Evolutionary conservation across 2,329 filamentous ascomycete genomes (phyloP).

Genomic region (Fulvia fulva): DNA sequence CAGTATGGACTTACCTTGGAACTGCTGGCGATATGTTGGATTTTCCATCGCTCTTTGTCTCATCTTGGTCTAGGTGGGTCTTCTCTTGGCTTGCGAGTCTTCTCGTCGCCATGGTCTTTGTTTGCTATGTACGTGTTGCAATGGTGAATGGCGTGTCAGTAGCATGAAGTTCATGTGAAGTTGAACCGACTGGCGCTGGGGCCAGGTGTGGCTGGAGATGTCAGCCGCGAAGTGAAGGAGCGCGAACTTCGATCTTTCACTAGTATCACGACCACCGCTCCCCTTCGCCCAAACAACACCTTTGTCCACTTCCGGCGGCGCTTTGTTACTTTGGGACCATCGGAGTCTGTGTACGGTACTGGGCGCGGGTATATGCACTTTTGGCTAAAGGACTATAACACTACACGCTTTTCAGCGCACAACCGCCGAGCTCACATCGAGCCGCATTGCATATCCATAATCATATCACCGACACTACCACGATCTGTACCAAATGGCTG

Average conservation of each 20-base stretch:
- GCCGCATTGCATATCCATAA: not conserved
- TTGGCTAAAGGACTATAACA: not conserved
- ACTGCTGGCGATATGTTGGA: slow-evolving; percentile 80
- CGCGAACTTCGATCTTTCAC: not conserved
- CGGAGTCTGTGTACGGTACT: not conserved
- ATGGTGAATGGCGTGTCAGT: slow-evolving; percentile 1
- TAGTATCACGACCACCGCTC: not conserved
- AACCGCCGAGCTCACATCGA: not conserved
- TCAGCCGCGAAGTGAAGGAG: not conserved
- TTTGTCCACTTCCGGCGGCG: not conserved
- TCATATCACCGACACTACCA: slow-evolving; percentile 3
- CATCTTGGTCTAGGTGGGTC: slow-evolving; percentile 52
- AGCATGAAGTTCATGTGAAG: not conserved
- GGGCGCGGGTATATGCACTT: not conserved
- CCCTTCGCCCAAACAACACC: not conserved
- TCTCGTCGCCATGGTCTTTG: slow-evolving; percentile 63
- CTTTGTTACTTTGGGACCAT: not conserved
- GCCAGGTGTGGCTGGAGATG: not conserved
- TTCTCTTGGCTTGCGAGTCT: slow-evolving; percentile 64
- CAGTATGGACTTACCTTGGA: slow-evolving; percentile 59
- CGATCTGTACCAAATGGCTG: slow-evolving; percentile 21
- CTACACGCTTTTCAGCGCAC: slow-evolving; percentile 3
- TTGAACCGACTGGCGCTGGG: too few relatives aligned
- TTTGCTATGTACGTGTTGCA: not conserved
- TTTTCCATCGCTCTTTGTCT: slow-evolving; percentile 37